Percentiles rank a stretch among this genome's conserved stretches.
Evolutionary conservation across 176 grass and related monocot genomes (phyloP).

Genomic region (Triticum monococcum): DNA sequence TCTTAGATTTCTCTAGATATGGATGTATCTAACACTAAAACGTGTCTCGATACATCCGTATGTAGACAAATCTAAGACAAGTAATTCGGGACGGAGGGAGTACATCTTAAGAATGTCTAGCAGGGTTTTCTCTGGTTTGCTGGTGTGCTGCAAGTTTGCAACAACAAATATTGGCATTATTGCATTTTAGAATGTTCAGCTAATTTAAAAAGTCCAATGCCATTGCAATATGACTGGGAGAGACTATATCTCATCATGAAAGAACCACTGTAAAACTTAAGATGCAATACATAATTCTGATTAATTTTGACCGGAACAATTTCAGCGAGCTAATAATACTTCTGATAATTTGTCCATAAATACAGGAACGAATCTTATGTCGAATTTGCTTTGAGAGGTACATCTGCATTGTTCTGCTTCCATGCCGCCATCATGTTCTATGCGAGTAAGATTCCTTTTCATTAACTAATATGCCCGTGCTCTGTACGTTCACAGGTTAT

Average conservation of each 20-base stretch:
- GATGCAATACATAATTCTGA: not conserved
- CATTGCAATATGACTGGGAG: not conserved
- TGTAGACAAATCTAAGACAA: no score
- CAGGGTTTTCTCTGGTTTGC: not conserved
- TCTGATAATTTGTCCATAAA: not conserved
- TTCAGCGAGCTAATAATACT: conserved; percentile 3
- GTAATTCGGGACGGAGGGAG: no score
- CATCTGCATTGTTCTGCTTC: conserved; percentile 60
- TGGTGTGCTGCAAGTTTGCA: not conserved
- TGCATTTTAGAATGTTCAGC: not conserved
- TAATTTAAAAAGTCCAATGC: not conserved
- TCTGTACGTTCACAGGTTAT: not conserved
- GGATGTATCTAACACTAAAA: no score
- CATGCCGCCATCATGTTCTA: conserved; percentile 62
- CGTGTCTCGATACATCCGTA: no score
- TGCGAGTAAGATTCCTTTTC: conserved; percentile 54
- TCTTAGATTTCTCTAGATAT: no score
- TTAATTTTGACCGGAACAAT: not conserved
- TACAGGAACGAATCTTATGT: conserved; percentile 66
- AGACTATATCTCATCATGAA: not conserved
- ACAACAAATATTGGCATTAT: not conserved
- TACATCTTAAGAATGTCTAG: not conserved
- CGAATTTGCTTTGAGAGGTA: conserved; percentile 67
- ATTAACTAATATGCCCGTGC: not conserved
- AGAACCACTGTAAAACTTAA: not conserved